Conservation (phyloP, 2,329 filamentous ascomycete species). For the Diplodia seriata region DNA sequence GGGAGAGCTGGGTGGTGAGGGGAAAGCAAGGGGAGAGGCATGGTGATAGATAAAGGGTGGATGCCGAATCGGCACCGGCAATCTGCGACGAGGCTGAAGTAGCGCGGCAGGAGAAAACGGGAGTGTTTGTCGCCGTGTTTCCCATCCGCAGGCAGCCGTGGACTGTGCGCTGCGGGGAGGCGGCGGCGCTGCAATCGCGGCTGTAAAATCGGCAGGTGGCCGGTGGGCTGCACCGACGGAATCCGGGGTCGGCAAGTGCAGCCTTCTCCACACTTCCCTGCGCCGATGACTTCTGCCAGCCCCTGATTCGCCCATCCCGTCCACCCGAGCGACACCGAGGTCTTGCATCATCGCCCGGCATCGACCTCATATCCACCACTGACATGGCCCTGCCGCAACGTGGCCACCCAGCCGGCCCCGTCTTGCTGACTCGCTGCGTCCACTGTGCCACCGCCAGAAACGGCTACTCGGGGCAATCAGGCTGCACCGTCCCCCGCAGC, state of each 20-base stretch:
- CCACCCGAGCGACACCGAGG: not conserved
- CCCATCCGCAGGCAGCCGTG: slow-evolving; percentile 11
- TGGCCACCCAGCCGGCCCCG: not conserved
- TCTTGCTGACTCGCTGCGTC: not conserved
- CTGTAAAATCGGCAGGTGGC: slow-evolving; percentile 19
- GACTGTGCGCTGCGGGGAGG: slow-evolving; percentile 22
- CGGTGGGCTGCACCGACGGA: not conserved
- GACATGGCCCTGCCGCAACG: no score
- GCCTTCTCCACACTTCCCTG: slow-evolving; percentile 19
- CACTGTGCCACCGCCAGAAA: not conserved
- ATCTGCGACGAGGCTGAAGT: slow-evolving; percentile 3
- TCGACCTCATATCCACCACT: no score
- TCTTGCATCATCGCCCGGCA: not conserved
- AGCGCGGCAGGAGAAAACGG: slow-evolving; percentile 16
- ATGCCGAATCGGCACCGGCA: slow-evolving; percentile 15
- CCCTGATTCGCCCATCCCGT: not conserved
- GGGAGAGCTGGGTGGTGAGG: not conserved
- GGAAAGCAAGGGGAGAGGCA: not conserved
- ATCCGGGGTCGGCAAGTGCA: slow-evolving; percentile 25
- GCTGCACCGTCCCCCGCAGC: no score
- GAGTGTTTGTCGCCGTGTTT: not conserved
- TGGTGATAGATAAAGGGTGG: slow-evolving; percentile 23
- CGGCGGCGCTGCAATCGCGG: slow-evolving; percentile 3
- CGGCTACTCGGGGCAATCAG: no score
- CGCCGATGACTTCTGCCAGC: not conserved